Conservation (phyloP, 83 land plant species). For the Diphasiastrum complanatum region DNA sequence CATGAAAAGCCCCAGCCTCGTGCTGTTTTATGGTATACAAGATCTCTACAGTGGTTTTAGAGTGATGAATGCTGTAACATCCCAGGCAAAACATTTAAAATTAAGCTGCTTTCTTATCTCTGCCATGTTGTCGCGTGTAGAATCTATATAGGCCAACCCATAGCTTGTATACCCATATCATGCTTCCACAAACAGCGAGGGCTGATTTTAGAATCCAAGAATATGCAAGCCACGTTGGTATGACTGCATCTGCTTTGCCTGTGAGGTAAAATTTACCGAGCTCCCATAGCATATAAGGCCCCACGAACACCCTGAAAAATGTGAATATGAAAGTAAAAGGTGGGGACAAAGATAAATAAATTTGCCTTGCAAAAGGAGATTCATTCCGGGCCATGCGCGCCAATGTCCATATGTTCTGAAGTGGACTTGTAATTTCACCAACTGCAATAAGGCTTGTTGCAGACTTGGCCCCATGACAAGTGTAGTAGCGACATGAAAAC, state of each 20-base stretch:
- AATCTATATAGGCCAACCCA: conserved; percentile 6
- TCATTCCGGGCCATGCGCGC: conserved; percentile 2
- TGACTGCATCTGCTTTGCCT: not conserved
- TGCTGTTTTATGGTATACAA: too few species aligned
- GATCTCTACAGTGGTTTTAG: too few species aligned
- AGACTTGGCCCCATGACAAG: conserved; percentile 14
- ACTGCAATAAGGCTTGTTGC: conserved; percentile 10
- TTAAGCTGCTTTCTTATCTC: too few species aligned
- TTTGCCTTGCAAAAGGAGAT: conserved; percentile 1
- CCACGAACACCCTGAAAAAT: conserved; percentile 8
- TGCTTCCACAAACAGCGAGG: not conserved
- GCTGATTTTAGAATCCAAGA: not conserved
- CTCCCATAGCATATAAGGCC: conserved; percentile 18
- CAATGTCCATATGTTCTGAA: conserved; percentile 21
- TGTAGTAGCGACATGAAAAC: conserved; percentile 12
- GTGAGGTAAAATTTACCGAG: conserved; percentile 8
- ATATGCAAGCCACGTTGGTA: conserved; percentile 4
- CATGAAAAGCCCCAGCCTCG: too few species aligned
- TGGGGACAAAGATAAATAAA: not conserved
- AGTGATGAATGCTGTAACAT: too few species aligned
- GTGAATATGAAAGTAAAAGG: conserved; percentile 16
- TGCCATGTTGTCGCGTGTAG: not conserved
- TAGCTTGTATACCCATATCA: conserved; percentile 6
- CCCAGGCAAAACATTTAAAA: too few species aligned
- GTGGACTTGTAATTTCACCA: conserved; percentile 14